Percentiles rank a stretch among this genome's conserved stretches.
Evolutionary conservation across 441 rosid genomes (phyloP).

Genomic region (Erysimum cheiri): DNA sequence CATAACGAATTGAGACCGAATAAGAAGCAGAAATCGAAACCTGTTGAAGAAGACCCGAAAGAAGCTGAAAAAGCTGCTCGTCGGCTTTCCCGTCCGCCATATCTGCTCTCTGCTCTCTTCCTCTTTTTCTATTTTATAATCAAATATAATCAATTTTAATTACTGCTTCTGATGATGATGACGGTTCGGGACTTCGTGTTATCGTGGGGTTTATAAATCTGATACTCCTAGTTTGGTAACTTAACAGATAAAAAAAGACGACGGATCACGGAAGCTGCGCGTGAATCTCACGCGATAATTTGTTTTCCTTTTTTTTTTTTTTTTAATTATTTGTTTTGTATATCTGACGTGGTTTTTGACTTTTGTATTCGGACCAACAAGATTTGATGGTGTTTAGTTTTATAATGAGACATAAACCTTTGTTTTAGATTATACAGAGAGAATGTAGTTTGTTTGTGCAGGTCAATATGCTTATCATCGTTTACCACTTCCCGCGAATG

Average conservation of each 20-base stretch:
- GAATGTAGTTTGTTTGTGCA: background rate
- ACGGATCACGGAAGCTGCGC: constrained; percentile 12
- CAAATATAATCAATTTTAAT: background rate
- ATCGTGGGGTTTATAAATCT: background rate
- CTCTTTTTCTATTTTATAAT: background rate
- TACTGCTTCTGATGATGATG: background rate
- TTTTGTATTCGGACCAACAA: background rate
- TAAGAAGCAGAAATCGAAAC: constrained; percentile 27
- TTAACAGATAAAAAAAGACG: background rate
- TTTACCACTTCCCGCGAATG: background rate
- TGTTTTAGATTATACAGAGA: background rate
- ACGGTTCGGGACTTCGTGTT: background rate
- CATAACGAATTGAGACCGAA: constrained; percentile 11
- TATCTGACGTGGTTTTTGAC: background rate
- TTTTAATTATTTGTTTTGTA: background rate
- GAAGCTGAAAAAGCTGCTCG: constrained; percentile 73
- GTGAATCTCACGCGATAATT: background rate
- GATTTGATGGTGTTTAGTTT: no score
- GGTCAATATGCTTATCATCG: constrained; percentile 9
- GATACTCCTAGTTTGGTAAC: background rate
- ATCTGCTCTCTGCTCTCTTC: background rate
- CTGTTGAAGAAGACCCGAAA: constrained; percentile 72
- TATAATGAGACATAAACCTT: background rate
- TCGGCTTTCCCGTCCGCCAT: constrained; percentile 58
- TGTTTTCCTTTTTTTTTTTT: background rate